A percentile compares a stretch with the other conserved stretches of the same genome.
Evolutionary conservation across 2,329 filamentous ascomycete genomes (phyloP).

Genomic region (Tolypocladium album): DNA sequence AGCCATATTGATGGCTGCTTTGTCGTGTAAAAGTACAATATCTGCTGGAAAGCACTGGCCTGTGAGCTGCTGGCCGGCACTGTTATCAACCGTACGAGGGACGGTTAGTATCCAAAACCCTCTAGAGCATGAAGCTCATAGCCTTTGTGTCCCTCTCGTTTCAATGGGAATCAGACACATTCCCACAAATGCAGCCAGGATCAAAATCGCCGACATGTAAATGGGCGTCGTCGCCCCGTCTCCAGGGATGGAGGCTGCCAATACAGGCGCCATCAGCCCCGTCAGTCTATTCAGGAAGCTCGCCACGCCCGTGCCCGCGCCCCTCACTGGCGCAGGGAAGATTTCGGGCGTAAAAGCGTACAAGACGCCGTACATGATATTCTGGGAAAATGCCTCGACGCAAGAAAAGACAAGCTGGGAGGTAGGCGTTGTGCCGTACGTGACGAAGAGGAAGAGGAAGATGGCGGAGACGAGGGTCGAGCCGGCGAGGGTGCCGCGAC

Average conservation of each 20-base stretch:
- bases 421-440: constrained; percentile 42
- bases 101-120: background rate
- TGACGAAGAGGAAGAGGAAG: constrained; percentile 59
- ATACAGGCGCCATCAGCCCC: constrained; percentile 57
- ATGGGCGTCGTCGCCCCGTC: constrained; percentile 47
- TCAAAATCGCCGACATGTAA: constrained; percentile 44
- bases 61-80: background rate
- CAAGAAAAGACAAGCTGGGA: constrained; percentile 56
- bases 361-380: constrained; percentile 67
- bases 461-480: constrained; percentile 57
- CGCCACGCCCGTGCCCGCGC: constrained; percentile 61
- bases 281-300: constrained; percentile 60
- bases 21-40: too few relatives aligned
- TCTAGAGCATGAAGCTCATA: constrained; percentile 21
- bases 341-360: constrained; percentile 71
- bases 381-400: constrained; percentile 60
- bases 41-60: background rate
- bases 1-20: background rate
- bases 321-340: constrained; percentile 61
- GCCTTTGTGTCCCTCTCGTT: constrained; percentile 46
- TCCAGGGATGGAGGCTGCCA: constrained; percentile 51
- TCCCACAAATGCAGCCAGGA: constrained; percentile 46
- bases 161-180: constrained; percentile 54
- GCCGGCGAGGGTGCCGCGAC: constrained; percentile 59
- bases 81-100: background rate